phyloP scores from a whole-genome alignment of 2,329 filamentous ascomycete species.

The Corniculantispora saksenae region DNA sequence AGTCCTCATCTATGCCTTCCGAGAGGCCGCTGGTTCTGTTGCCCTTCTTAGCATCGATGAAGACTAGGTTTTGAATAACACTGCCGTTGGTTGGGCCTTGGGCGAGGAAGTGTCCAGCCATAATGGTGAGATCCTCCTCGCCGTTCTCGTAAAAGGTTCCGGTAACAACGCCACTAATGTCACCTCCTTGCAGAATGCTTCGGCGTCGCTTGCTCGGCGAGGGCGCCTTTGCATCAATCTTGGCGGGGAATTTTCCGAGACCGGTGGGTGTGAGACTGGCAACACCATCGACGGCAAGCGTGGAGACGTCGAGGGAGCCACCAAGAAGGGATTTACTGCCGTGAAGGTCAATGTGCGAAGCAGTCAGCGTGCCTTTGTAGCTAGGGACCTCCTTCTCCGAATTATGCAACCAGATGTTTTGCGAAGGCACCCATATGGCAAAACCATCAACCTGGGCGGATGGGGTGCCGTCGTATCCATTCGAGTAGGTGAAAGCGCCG shows the following conservation, averaged over 20 bases:
- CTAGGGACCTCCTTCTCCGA: conserved; percentile 64
- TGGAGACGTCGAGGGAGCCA: conserved; percentile 77
- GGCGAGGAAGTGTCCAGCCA: conserved; percentile 84
- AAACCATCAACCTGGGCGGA: conserved; percentile 70
- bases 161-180: conserved; percentile 69
- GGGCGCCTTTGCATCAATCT: conserved; percentile 45
- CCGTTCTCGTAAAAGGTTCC: conserved; percentile 75
- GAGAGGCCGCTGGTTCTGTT: conserved; percentile 70
- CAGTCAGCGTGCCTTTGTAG: conserved; percentile 72
- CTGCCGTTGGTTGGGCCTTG: conserved; percentile 64
- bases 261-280: conserved; percentile 61
- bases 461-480: conserved; percentile 64
- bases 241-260: conserved; percentile 59
- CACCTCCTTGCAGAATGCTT: conserved; percentile 39
- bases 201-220: conserved; percentile 48
- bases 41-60: conserved; percentile 75
- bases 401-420: conserved; percentile 84
- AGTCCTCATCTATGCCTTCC: conserved; percentile 66
- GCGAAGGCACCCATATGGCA: conserved; percentile 87
- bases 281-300: conserved; percentile 71
- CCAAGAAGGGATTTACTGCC: conserved; percentile 70
- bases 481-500: conserved; percentile 74
- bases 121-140: conserved; percentile 76
- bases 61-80: conserved; percentile 73
- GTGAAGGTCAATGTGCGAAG: conserved; percentile 65